phyloP scores from a whole-genome alignment of 2,329 filamentous ascomycete genomes.

The Daldinia sp. region DNA sequence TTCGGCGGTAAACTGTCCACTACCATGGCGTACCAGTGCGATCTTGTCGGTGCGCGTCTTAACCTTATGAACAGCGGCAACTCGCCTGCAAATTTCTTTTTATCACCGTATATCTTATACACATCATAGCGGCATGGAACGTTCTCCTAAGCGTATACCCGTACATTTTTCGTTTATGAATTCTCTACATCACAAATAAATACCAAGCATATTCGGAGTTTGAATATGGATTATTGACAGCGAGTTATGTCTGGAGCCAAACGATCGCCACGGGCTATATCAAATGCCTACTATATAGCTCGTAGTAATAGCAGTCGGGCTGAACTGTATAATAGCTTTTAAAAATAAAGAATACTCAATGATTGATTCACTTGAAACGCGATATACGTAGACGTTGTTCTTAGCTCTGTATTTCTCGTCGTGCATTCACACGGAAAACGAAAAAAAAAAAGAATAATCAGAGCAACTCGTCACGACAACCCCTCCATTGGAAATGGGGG shows the following conservation, averaged over 20 bases:
- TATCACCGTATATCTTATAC: neutral
- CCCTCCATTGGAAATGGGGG: constrained; percentile 10
- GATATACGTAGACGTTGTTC: neutral
- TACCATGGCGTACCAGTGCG: neutral
- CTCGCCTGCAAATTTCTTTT: neutral
- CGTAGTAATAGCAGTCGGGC: neutral
- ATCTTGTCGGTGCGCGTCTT: too few relatives aligned
- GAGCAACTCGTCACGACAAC: neutral
- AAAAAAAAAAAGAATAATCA: neutral
- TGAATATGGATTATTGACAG: neutral
- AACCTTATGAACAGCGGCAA: neutral
- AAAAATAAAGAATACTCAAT: too few relatives aligned
- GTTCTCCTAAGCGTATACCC: neutral
- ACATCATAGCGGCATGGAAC: neutral
- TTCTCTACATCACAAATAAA: neutral
- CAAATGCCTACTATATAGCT: neutral
- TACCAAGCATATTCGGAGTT: neutral
- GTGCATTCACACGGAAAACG: neutral
- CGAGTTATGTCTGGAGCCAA: neutral
- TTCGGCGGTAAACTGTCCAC: neutral
- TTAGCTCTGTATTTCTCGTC: neutral
- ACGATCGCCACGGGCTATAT: neutral
- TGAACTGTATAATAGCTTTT: neutral
- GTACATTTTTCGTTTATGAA: neutral
- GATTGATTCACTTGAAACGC: neutral